Base-by-base conservation (phyloP, 352 stramenopile genomes). In the Elongisporangium undulatum region DNA sequence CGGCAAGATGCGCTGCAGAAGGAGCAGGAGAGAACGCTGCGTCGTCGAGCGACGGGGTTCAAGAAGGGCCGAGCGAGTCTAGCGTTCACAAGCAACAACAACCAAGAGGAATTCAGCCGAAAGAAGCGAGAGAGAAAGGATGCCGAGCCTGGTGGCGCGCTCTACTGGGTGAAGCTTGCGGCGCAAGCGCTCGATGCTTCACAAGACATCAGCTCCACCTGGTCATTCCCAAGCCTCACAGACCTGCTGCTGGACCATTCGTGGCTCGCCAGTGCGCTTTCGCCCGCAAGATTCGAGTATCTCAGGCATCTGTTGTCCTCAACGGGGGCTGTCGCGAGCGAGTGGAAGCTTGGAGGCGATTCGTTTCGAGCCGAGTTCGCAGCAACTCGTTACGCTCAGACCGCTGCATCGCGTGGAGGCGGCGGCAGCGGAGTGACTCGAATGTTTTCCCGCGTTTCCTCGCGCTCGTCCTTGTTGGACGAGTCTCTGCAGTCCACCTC, bases 361-460 rank as follows among this genome's bases (percentile, higher is more conserved):
- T 84, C 73, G 17, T 70, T 89, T 24, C 75, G 79, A n/a, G 58
- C 70, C 13, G 79, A 89, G 51, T 89, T 89, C 71, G 67, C 67
- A 4, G 58, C 51, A 2, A 67, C 65, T 4, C 66, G 49, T 10
- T 71, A 76, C 34, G 67, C 54, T 2, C 54, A 59, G 22, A 24
- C 34, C 3, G 52, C 41, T 21, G 20, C 53, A 3, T 45, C 24
- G 49, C 58, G 60, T 13, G 26, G 55, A 8, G 38, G n/a, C 16
- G 26, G 48, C 15, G 51, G 50, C 21, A 41, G 50, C 23, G 50
- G 57, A 26, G 51, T 23, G 8, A 24, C 45, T 13, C 29, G 29
- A 41, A 41, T 41, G 16, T 29, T 61, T 10, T 66, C 62, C 19
- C 58, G 58, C 2, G 10, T 49, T 48, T 66, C 58, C 3, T 65